A percentile compares a stretch with the other conserved stretches of the same genome.
Evolutionary conservation across 441 rosid genomes (phyloP).

Genomic region (Eruca vesicaria): DNA sequence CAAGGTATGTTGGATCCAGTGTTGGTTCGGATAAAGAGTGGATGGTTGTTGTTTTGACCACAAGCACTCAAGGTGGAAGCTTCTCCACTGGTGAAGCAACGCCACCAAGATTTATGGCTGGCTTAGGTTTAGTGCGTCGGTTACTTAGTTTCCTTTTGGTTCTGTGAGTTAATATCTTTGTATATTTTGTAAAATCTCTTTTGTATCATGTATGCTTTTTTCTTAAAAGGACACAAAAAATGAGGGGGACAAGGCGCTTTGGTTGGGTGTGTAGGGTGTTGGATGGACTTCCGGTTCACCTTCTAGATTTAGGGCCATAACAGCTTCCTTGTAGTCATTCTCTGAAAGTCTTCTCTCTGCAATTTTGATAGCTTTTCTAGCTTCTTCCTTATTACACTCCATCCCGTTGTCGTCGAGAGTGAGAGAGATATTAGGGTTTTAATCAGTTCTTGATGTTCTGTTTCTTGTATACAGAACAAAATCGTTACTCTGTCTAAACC

Average conservation of each 20-base stretch:
- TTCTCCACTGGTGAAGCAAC: constrained; percentile 37
- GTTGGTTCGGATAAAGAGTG: constrained; percentile 68
- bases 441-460: no score
- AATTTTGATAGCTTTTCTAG: constrained; percentile 62
- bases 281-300: no score
- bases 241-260: no score
- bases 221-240: background rate
- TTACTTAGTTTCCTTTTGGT: constrained; percentile 11
- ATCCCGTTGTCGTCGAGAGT: constrained; percentile 24
- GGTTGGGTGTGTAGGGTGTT: no score
- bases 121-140: constrained; percentile 15
- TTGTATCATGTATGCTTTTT: background rate
- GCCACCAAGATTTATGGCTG: background rate
- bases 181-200: constrained; percentile 1
- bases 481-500: no score
- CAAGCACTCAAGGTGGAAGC: constrained; percentile 46
- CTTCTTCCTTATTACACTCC: constrained; percentile 92
- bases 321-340: no score
- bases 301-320: no score
- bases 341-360: constrained; percentile 40
- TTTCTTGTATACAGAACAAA: no score
- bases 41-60: constrained; percentile 65
- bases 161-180: constrained; percentile 3
- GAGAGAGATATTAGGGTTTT: no score
- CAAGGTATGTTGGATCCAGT: constrained; percentile 59